phyloP scores from a whole-genome alignment of 2,329 filamentous ascomycete species.

The Neopestalotiopsis clavispora region DNA sequence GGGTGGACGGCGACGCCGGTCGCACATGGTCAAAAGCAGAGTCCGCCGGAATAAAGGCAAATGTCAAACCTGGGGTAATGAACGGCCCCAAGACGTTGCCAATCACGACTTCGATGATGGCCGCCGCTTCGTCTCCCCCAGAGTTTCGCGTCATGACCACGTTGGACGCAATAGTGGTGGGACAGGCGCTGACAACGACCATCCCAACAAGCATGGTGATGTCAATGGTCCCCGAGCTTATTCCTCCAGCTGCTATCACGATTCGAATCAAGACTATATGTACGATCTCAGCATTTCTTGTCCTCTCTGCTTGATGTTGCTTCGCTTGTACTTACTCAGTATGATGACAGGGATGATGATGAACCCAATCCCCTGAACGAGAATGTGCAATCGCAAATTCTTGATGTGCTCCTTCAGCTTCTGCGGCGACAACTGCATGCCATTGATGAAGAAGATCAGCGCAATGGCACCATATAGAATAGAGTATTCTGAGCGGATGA shows the following conservation, averaged over 20 bases:
- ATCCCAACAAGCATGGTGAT: conserved; percentile 70
- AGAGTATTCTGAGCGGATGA: conserved; percentile 59
- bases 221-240: conserved; percentile 62
- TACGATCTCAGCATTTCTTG: conserved; percentile 8
- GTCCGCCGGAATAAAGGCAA: conserved; percentile 60
- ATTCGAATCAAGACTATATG: conserved; percentile 49
- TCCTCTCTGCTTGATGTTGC: background rate
- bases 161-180: conserved; percentile 75
- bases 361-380: conserved; percentile 72
- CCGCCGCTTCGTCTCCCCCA: conserved; percentile 69
- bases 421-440: conserved; percentile 68
- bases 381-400: conserved; percentile 70
- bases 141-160: conserved; percentile 75
- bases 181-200: conserved; percentile 69
- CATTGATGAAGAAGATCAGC: conserved; percentile 74
- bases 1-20: conserved; percentile 54
- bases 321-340: conserved; percentile 47
- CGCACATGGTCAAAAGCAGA: conserved; percentile 61
- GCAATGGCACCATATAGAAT: conserved; percentile 73
- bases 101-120: conserved; percentile 71
- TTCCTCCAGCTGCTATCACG: conserved; percentile 49
- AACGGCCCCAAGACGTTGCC: conserved; percentile 74
- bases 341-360: conserved; percentile 68
- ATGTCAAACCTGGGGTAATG: conserved; percentile 66
- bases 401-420: conserved; percentile 65